These are phyloP conservation scores for Eucalyptus curtisii DNA, from an alignment of 345 rosid genomes.

Conservation along the genomic window DNA sequence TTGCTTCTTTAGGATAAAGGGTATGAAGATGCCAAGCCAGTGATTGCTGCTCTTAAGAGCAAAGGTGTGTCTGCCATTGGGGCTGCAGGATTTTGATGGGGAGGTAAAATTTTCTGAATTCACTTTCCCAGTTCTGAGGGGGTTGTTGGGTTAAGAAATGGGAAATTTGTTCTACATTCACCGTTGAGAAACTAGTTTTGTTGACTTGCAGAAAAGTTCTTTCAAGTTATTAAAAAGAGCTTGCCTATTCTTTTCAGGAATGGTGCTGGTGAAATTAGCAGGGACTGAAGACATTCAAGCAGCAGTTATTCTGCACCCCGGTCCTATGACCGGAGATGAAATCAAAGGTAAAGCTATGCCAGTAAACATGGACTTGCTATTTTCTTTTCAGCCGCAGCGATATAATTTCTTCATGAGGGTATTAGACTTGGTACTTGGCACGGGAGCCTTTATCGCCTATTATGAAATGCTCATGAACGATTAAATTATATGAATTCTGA, in stretches of 20 bases:
- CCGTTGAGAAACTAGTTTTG: neutral
- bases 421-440: neutral
- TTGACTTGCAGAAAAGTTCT: neutral
- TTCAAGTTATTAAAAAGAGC: neutral
- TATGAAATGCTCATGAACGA: neutral
- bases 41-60: conserved; percentile 13
- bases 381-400: neutral
- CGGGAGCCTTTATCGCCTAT: neutral
- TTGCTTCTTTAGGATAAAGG: conserved; percentile 15
- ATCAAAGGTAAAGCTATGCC: conserved; percentile 4
- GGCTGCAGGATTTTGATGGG: conserved; percentile 38
- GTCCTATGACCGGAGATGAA: conserved; percentile 4
- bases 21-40: conserved; percentile 14
- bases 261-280: conserved; percentile 13
- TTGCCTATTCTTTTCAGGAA: neutral
- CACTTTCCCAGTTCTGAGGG: neutral
- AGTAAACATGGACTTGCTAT: neutral
- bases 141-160: neutral
- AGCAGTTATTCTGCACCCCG: conserved; percentile 22
- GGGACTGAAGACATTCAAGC: conserved; percentile 2
- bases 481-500: neutral
- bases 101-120: conserved; percentile 3
- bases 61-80: conserved; percentile 18
- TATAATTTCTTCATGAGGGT: neutral
- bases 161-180: neutral